These are phyloP conservation scores for Lodderomyces jiufengensis DNA, from an alignment of 1,139 yeast species.

Conservation along the genomic window DNA sequence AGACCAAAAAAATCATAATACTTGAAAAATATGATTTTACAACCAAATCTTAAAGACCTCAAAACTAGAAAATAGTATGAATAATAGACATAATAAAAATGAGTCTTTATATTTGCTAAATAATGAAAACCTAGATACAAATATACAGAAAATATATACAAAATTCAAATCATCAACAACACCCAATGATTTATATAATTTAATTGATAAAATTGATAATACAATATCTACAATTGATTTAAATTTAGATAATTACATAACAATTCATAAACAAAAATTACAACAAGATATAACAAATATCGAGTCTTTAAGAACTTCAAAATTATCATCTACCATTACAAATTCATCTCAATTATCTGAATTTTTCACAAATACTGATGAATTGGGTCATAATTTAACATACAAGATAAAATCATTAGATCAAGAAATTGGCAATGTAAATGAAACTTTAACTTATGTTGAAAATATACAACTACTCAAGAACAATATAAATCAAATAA, in stretches of 20 bases:
- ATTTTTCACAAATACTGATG: slow-evolving; percentile 58
- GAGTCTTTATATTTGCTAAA: neutral
- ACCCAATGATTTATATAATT: slow-evolving; percentile 14
- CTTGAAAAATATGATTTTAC: too few relatives aligned
- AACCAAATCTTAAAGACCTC: too few relatives aligned
- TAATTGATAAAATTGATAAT: slow-evolving; percentile 16
- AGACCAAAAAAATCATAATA: too few relatives aligned
- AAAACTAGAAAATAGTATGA: too few relatives aligned
- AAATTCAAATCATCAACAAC: slow-evolving; percentile 12
- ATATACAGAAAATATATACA: slow-evolving; percentile 8
- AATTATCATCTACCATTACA: slow-evolving; percentile 33
- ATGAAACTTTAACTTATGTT: slow-evolving; percentile 62
- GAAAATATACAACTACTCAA: slow-evolving; percentile 61
- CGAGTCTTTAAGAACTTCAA: slow-evolving; percentile 39
- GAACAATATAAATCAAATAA: slow-evolving; percentile 62
- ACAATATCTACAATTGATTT: slow-evolving; percentile 13
- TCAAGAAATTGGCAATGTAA: slow-evolving; percentile 66
- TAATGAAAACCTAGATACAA: neutral
- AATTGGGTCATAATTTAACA: slow-evolving; percentile 64
- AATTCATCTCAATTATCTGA: slow-evolving; percentile 46
- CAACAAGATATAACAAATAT: slow-evolving; percentile 36
- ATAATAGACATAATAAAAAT: too few relatives aligned
- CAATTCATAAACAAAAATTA: slow-evolving; percentile 26
- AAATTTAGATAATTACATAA: slow-evolving; percentile 25
- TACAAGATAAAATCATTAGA: slow-evolving; percentile 68